Evolutionary conservation across 2,329 filamentous ascomycete species (phyloP).

Genomic region (Pyricularia sp.): DNA sequence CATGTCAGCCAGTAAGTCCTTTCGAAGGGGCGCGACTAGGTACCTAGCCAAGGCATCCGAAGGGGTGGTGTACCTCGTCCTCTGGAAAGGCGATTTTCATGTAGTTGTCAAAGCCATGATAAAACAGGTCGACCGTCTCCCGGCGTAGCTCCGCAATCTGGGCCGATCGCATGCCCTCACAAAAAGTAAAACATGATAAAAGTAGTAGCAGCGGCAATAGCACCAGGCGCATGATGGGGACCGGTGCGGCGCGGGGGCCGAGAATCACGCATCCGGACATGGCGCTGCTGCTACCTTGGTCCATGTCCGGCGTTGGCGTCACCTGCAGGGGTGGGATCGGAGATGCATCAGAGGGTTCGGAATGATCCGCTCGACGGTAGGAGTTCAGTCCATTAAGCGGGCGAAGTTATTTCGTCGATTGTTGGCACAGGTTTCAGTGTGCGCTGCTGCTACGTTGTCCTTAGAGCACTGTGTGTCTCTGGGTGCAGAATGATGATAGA

Average conservation of each 20-base stretch:
- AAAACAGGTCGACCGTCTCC: constrained; percentile 70
- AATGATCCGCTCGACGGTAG: neutral
- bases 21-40: neutral
- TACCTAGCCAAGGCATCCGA: neutral
- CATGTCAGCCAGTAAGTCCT: neutral
- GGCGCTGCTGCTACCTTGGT: constrained; percentile 3
- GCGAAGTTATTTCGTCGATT: neutral
- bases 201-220: constrained; percentile 18
- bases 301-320: constrained; percentile 26
- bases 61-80: constrained; percentile 56
- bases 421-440: neutral
- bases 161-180: constrained; percentile 39
- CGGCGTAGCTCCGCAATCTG: constrained; percentile 42
- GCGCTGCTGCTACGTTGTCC: neutral
- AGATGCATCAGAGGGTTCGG: constrained; percentile 19
- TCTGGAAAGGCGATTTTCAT: constrained; percentile 90
- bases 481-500: neutral
- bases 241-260: neutral
- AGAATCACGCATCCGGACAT: constrained; percentile 1
- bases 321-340: constrained; percentile 20
- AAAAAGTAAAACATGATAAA: constrained; percentile 25
- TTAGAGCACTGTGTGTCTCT: neutral
- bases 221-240: constrained; percentile 12
- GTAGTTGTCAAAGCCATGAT: constrained; percentile 93
- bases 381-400: neutral